Evolutionary conservation across 306 rosid species (phyloP), one percentile per base, ranked within the genome.

Genomic region (Styphnolobium japonicum): DNA sequence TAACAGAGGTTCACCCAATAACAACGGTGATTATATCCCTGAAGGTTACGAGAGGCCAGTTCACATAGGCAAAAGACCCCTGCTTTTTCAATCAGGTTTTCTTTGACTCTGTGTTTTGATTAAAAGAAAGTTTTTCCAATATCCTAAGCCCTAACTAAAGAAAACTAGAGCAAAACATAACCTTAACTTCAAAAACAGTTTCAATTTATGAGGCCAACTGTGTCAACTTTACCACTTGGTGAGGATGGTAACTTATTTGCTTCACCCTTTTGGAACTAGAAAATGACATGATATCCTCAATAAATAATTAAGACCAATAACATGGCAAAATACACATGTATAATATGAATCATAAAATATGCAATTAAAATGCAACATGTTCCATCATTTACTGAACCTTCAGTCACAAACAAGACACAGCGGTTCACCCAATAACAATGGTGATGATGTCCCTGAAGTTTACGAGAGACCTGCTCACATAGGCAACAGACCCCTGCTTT

Each of bases 341-440:
- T 23, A 15, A 31, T 16, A 29, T 4, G 2, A 15, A 2, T n/a
- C 16, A 4, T 25, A 5, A 42, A 49, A 31, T 8, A 71, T 1
- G 19, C 10, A 51, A 1, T 0, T 5, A 64, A 43, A 49, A 3
- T 21, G 5, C 15, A 48, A 67, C 21, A 80, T 79, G 84, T 90
- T 3, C 63, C 86, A 81, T 79, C 85, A 80, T 90, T 93, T 67
- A 90, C 92, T 88, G 92, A 93, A 89, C 90, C 93, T 85, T 83
- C 51, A 71, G 78, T 67, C 85, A 89, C 79, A 56, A 33, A 36
- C 6, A 37, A 58, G 23, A 10, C 49, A 81, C 84, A 82, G 82
- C 89, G 96, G 88, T 84, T 89, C 91, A 92, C 92, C 97, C 90
- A 86, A 90, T 0, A 89, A 87, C 86, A 85, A 85, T 81, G 92